These are phyloP conservation scores for Tylopilus felleus DNA, from an alignment of 768 basidiomycete genomes.

Conservation along the genomic window DNA sequence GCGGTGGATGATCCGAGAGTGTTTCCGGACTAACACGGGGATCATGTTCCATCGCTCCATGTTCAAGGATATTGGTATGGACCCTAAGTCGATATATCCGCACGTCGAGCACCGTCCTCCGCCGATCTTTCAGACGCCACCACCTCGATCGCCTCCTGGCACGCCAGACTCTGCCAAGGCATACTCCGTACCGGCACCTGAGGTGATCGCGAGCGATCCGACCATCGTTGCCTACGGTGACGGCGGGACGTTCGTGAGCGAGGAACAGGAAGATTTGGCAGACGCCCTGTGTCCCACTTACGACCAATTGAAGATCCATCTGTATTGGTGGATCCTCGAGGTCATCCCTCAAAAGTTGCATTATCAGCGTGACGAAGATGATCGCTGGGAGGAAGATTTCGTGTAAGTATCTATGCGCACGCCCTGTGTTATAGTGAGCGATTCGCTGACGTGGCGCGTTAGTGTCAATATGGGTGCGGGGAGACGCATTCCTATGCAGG, in stretches of 20 bases:
- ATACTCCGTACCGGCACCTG: constrained; percentile 13
- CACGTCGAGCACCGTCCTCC: constrained; percentile 40
- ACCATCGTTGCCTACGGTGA: constrained; percentile 17
- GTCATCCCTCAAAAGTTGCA: constrained; percentile 37
- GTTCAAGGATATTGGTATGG: constrained; percentile 44
- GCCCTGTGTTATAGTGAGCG: not conserved
- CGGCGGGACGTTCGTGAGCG: constrained; percentile 30
- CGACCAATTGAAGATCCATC: constrained; percentile 48
- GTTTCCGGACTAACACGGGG: constrained; percentile 52
- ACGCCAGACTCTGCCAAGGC: constrained; percentile 11
- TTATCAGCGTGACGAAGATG: constrained; percentile 26
- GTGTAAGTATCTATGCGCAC: constrained; percentile 16
- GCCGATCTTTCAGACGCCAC: constrained; percentile 31
- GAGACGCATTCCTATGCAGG: constrained; percentile 41
- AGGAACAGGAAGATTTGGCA: constrained; percentile 62
- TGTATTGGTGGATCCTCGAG: constrained; percentile 68
- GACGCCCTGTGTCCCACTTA: constrained; percentile 53
- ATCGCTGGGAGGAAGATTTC: constrained; percentile 10
- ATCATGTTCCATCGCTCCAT: constrained; percentile 53
- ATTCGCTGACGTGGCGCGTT: not conserved
- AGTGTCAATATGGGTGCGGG: constrained; percentile 41
- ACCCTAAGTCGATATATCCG: constrained; percentile 45
- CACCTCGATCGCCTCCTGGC: constrained; percentile 9
- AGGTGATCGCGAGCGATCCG: constrained; percentile 8
- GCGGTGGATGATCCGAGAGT: constrained; percentile 75